Base-by-base conservation (phyloP, 495 filamentous ascomycete genomes). In the Xeromyces bisporus region DNA sequence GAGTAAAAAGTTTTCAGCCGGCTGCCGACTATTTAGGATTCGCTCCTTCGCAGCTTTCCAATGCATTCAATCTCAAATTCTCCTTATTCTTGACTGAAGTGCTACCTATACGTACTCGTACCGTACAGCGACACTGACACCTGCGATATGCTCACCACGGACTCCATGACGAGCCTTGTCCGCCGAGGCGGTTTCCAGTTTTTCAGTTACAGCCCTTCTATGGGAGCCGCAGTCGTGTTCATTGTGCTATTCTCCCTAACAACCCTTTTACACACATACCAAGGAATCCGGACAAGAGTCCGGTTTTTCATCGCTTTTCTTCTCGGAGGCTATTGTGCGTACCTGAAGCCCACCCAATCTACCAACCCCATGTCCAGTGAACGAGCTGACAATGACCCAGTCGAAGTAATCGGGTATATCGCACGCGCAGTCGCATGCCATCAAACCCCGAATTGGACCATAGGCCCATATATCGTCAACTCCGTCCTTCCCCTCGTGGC, bases 271-370 rank as follows among this genome's bases (percentile, higher is more conserved):
- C 69, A 73, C 30, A 28, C 45, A 18, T 70, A 50, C 21, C 57
- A 64, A 10, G 41, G 66, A 6, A 28, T 58, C 10, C 51, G 48
- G 6, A 58, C 53, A 4, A 38, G 58, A 15, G 52, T 58, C 11
- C 67, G 61, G 64, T 73, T 70, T 48, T 60, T 69, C 50, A 56
- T 71, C 12, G 55, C 63, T 2, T 71, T 76, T 40, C 34, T 58
- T 20, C 47, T 75, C 14, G 68, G 71, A 15, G 65, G 60, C 11
- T 36, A 60, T 16, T 51, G 68, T 74, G 50, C 38, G 67, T 52
- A 6, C 18, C 15, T 24, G n/a, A 6, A 24, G n/a, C n/a, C n/a
- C n/a, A 6, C 6, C 23, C 6, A 24, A 24, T 7, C 7, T 7
- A 24, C n/a, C 27, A n/a, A 7, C 15, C 14, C 15, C 6, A 21